Base-by-base conservation (phyloP, 768 basidiomycete species). In the Mycena olivaceomarginata region DNA sequence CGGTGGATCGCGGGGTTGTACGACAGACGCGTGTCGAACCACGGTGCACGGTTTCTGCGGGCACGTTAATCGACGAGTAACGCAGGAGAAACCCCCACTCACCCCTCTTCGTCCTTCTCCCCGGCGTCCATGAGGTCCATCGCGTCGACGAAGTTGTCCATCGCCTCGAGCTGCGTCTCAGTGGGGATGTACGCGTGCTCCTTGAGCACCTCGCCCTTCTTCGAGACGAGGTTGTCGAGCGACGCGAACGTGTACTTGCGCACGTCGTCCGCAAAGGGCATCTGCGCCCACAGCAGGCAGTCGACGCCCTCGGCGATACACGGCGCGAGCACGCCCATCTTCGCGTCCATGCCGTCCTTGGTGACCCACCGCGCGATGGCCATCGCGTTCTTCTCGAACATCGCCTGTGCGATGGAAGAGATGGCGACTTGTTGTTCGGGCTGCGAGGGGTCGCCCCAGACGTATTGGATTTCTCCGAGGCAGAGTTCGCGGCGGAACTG, bases 201-300 rank as follows among this genome's bases (percentile, higher is more conserved):
- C 25, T 86, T 91, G 48, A 99, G 84, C 0, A 83, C 84, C 80
- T 96, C 93, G 3, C 97, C 97, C 62, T 93, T 94, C 82, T 92
- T 95, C 71, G 92, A 94, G 74, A 94, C 87, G 18, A 98, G 90
- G 12, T 89, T 89, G 59, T 93, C 92, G 41, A 99, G 89, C 0
- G 96, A 96, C 0, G 94, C 92, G 83, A 99, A 99, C 12, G 92
- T 93, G 84, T 96, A 97, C 78, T 93, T 95, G 74, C 97, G 92
- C 68, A 97, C 89, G 80, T 99, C 98, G 83, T 99, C 98, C 2
- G 97, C 97, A 82, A 98, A 99, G 0, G 98, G 98, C 91, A 99
- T 92, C 97, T 98, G 94, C 25, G 92, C 92, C 96, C 95, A 98
- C 63, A 97, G 88, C 73, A 98, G 86, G 82, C 93, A 96, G 80